These are phyloP conservation scores for Helotiales sp. DNA, from an alignment of 2,329 filamentous ascomycete species.

Conservation along the genomic window DNA sequence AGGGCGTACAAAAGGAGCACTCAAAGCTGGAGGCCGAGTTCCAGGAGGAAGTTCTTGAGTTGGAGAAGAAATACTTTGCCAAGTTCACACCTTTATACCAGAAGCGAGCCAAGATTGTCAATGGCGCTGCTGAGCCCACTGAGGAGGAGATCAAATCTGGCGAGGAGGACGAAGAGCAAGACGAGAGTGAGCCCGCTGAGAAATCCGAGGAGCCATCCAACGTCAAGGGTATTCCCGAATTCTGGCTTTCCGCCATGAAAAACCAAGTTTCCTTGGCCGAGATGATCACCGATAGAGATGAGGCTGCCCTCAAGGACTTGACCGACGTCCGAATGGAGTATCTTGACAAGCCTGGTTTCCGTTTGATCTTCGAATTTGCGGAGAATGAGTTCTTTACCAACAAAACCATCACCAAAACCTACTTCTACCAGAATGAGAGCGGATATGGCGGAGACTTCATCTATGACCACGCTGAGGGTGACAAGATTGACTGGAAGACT, in stretches of 20 bases:
- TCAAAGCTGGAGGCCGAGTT: slow-evolving; percentile 98
- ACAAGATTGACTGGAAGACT: slow-evolving; percentile 96
- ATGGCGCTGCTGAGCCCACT: slow-evolving; percentile 81
- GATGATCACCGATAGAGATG: slow-evolving; percentile 98
- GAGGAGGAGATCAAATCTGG: slow-evolving; percentile 85
- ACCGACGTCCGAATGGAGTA: slow-evolving; percentile 99
- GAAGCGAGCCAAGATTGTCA: slow-evolving; percentile 91
- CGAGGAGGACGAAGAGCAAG: slow-evolving; percentile 69
- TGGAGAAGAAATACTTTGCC: slow-evolving; percentile 99
- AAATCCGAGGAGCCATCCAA: slow-evolving; percentile 51
- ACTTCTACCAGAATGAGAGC: slow-evolving; percentile 98
- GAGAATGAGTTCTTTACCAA: slow-evolving; percentile 98
- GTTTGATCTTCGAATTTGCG: slow-evolving; percentile 93
- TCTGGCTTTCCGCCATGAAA: slow-evolving; percentile 99
- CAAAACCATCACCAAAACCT: slow-evolving; percentile 96
- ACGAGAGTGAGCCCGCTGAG: slow-evolving; percentile 51
- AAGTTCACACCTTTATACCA: slow-evolving; percentile 98
- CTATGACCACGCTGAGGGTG: slow-evolving; percentile 97
- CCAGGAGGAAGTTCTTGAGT: slow-evolving; percentile 94
- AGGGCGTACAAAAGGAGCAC: slow-evolving; percentile 98
- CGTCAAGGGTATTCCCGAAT: slow-evolving; percentile 86
- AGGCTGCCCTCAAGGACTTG: slow-evolving; percentile 86
- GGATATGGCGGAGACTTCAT: slow-evolving; percentile 99
- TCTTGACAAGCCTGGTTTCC: slow-evolving; percentile 96
- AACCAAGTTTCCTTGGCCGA: slow-evolving; percentile 96